Base-by-base conservation (phyloP, 1,139 yeast genomes). In the Hansenula anomala region DNA sequence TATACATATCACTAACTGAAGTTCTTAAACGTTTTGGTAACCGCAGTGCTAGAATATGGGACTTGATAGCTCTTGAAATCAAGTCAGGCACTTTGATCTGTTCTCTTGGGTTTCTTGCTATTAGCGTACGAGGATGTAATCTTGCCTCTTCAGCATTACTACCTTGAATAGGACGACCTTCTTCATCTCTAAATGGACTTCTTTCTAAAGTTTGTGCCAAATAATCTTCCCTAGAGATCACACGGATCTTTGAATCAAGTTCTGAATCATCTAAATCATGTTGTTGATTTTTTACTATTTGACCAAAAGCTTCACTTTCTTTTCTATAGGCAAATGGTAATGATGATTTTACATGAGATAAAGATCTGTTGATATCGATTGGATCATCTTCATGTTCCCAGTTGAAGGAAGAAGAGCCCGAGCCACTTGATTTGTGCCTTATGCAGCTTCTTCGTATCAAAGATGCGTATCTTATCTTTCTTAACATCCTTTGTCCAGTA, bases 11-110 rank as follows among this genome's bases (percentile, higher is more conserved):
- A 60, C 66, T 20, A 78, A 82, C 81, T 28, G 75, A 66, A 38
- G 72, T 70, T 45, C 85, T 67, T 36, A 84, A 59, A 38, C 71
- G 66, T 45, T 69, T 77, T 0, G 90, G 89, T 9, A 68, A 59
- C 27, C 77, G 69, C 20, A 67, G 56, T 13, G 75, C 65, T 36
- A 82, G 54, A 40, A 84, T 78, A 49, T 82, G 73, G 47, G 81
- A 73, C 42, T 75, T 70, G 30, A 84, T 81, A 1, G 73, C 70
- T 33, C 70, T 66, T 3, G 84, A 63, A 7, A 84, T 66, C n/a
- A 59, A 64, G 1, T 60, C 56, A 0, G 88, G 88, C 16, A 84
- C 56, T 37, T 58, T 60, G 5, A 79, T 58, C 26, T 71, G 69
- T 5, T 53, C 43, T 41, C 71, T 66, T 45, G 73, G 73, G 10